Evolutionary conservation across 768 basidiomycete species (phyloP).

Genomic region (Hydnomerulius pinastri): DNA sequence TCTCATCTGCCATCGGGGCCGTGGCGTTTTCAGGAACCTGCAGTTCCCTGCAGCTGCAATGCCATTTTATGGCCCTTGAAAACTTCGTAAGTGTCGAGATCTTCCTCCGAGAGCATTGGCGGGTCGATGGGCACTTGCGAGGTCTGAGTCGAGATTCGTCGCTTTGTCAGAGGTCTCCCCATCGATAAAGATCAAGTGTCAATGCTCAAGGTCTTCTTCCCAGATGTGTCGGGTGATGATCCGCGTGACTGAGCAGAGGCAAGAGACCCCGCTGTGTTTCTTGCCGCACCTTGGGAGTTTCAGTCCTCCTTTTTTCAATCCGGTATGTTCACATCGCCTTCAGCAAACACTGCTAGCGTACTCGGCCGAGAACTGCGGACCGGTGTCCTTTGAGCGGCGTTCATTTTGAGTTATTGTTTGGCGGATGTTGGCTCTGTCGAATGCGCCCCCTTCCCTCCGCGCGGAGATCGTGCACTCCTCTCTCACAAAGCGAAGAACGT

Average conservation of each 20-base stretch:
- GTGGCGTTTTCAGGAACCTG: background rate
- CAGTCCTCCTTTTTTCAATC: conserved; percentile 4
- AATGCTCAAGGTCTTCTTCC: background rate
- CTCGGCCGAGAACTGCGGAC: conserved; percentile 26
- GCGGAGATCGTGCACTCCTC: conserved; percentile 9
- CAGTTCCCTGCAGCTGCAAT: background rate
- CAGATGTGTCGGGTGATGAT: too few species aligned
- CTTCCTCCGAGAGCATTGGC: too few species aligned
- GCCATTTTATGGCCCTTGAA: too few species aligned
- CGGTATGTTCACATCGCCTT: background rate
- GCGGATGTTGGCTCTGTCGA: conserved; percentile 1
- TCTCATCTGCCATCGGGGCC: background rate
- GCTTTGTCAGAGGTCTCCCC: background rate
- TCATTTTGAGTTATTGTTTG: conserved; percentile 1
- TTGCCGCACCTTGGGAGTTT: background rate
- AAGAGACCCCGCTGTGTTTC: background rate
- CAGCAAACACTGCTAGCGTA: background rate
- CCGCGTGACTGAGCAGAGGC: too few species aligned
- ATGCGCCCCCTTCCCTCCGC: conserved; percentile 20
- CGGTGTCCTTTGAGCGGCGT: conserved; percentile 25
- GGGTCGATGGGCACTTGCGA: too few species aligned
- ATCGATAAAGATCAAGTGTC: background rate
- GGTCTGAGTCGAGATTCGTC: background rate
- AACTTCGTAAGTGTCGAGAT: too few species aligned
- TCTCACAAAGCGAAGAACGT: conserved; percentile 25